These are phyloP conservation scores for Pulveroboletus sp. DNA, from an alignment of 768 basidiomycete species.

Conservation along the genomic window DNA sequence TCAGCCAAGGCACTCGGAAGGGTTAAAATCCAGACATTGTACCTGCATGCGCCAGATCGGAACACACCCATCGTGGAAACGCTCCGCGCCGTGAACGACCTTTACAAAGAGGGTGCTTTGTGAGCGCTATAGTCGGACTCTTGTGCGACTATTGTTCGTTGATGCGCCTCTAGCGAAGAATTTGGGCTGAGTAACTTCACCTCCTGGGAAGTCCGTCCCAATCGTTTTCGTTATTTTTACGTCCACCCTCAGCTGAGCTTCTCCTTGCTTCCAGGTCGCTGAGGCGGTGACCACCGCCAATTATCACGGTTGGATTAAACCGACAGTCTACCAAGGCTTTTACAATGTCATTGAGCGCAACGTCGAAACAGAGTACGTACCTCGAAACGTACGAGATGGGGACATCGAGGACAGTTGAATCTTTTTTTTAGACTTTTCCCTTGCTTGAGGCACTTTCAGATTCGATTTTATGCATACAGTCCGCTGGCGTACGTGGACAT, in stretches of 20 bases:
- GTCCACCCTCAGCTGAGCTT: not conserved
- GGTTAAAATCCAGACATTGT: constrained; percentile 5
- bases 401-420: too few species aligned
- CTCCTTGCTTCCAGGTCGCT: constrained; percentile 32
- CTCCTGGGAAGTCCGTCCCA: constrained; percentile 30
- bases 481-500: constrained; percentile 15
- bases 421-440: constrained; percentile 31
- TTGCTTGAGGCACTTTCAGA: constrained; percentile 37
- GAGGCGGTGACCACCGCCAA: constrained; percentile 40
- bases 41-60: constrained; percentile 36
- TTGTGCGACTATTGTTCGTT: not conserved
- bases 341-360: constrained; percentile 44
- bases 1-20: not conserved
- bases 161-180: constrained; percentile 4
- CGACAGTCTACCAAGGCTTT: constrained; percentile 46
- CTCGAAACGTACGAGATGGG: too few species aligned
- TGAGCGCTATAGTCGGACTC: constrained; percentile 21
- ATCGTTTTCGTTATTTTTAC: not conserved
- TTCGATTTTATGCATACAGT: constrained; percentile 36
- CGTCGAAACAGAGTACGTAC: constrained; percentile 9
- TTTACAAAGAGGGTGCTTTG: constrained; percentile 49
- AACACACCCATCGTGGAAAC: constrained; percentile 44
- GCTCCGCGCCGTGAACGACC: constrained; percentile 41
- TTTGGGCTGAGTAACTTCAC: constrained; percentile 12
- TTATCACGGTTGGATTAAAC: constrained; percentile 43